Percentiles rank a stretch among this genome's conserved stretches.
These are phyloP conservation scores for Botrytis byssoidea DNA, from an alignment of 2,329 filamentous ascomycete genomes.

Conservation along the genomic window DNA sequence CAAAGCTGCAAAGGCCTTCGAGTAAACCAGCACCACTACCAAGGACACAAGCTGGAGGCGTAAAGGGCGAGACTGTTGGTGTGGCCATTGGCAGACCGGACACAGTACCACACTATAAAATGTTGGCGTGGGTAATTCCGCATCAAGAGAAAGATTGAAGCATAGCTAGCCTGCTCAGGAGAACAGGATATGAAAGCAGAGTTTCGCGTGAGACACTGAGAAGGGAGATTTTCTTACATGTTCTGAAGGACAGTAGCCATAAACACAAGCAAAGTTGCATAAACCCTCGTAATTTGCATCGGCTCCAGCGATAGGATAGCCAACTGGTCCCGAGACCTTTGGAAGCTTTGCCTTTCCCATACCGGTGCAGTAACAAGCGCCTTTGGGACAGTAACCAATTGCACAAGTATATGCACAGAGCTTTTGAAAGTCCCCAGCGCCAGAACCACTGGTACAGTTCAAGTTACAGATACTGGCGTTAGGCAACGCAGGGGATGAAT, in stretches of 20 bases:
- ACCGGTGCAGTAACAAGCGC: conserved; percentile 11
- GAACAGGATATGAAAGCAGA: not conserved
- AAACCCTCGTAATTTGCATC: not conserved
- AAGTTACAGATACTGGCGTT: not conserved
- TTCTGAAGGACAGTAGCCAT: conserved; percentile 9
- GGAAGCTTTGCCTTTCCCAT: conserved; percentile 2
- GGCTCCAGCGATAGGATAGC: conserved; percentile 2
- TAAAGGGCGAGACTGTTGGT: conserved; percentile 10
- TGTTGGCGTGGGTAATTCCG: not conserved
- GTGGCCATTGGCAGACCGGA: not conserved
- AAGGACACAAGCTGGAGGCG: not conserved
- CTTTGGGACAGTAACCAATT: conserved; percentile 30
- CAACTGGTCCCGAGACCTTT: not conserved
- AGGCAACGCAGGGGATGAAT: not conserved
- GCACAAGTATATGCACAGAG: conserved; percentile 39
- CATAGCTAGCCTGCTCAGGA: not conserved
- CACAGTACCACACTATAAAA: not conserved
- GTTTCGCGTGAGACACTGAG: not conserved
- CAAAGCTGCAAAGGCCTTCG: conserved; percentile 1
- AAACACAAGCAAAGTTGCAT: conserved; percentile 12
- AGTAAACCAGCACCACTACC: not conserved
- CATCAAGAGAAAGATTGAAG: not conserved
- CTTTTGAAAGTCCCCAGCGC: conserved; percentile 40
- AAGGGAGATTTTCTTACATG: not conserved
- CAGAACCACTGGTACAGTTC: conserved; percentile 27